A percentile compares a stretch with the other conserved stretches of the same genome.
Evolutionary conservation across 2,329 filamentous ascomycete genomes (phyloP).

Genomic region (Scedosporium dehoogii): DNA sequence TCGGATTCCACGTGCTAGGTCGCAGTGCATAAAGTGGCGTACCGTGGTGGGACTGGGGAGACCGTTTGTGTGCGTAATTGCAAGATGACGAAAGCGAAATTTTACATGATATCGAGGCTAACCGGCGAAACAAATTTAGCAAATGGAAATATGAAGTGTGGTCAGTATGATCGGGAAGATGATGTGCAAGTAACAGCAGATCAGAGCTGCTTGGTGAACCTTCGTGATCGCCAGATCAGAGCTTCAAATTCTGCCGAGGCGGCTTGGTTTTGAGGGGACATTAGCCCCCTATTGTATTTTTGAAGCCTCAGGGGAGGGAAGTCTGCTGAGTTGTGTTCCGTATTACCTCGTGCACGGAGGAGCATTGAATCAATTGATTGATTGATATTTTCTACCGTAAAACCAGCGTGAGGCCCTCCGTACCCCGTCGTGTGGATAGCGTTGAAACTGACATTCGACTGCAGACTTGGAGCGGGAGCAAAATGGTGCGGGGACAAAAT

Average conservation of each 20-base stretch:
- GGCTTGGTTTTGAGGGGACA: neutral
- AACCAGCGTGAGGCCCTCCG: neutral
- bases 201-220: too few species aligned
- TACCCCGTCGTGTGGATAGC: neutral
- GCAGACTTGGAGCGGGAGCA: neutral
- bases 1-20: neutral
- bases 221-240: neutral
- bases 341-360: too few species aligned
- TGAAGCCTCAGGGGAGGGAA: too few species aligned
- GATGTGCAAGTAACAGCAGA: too few species aligned
- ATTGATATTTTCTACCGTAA: too few species aligned
- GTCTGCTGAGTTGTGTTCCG: too few species aligned
- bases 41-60: neutral
- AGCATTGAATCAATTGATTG: too few species aligned
- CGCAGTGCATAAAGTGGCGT: neutral
- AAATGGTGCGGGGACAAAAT: neutral
- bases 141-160: too few species aligned
- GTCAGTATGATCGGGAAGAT: too few species aligned
- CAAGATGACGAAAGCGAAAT: too few species aligned
- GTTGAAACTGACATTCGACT: neutral
- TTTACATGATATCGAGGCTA: too few species aligned
- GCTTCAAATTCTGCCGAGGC: neutral
- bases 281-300: neutral
- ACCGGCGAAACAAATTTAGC: too few species aligned
- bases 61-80: neutral